These are phyloP conservation scores for Nicotiana knightiana DNA, from an alignment of 257 asterid genomes.

Conservation along the genomic window DNA sequence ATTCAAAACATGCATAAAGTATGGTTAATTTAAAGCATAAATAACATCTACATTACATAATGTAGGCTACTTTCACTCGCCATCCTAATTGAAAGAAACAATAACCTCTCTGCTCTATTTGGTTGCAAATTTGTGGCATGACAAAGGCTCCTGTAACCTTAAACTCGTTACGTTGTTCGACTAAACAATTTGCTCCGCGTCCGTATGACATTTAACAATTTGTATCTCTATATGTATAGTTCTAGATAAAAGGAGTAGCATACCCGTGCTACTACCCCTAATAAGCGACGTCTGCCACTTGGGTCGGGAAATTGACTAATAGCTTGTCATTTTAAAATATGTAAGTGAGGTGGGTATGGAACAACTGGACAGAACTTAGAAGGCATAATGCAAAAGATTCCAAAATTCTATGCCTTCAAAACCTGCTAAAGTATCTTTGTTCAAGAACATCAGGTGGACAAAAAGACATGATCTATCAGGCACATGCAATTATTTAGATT, in stretches of 20 bases:
- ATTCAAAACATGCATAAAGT: no score
- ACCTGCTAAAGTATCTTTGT: no score
- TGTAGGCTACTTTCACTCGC: no score
- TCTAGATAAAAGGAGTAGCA: neutral
- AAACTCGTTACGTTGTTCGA: neutral
- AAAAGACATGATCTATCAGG: neutral
- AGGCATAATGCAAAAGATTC: neutral
- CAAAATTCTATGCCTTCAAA: neutral
- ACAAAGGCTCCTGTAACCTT: neutral
- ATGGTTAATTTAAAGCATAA: no score
- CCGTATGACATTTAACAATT: neutral
- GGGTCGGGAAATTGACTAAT: no score
- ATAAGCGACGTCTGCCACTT: no score
- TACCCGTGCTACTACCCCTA: no score
- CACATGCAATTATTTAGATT: neutral
- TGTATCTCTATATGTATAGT: neutral
- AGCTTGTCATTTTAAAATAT: neutral
- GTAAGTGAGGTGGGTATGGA: no score
- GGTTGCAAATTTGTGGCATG: neutral
- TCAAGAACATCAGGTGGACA: neutral
- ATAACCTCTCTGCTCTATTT: neutral
- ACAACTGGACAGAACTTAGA: neutral
- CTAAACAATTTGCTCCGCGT: neutral
- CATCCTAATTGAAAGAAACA: neutral
- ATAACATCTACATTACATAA: no score